Evolutionary conservation across 148 eudicot genomes (phyloP).

Genomic region (Diospyros lotus): DNA sequence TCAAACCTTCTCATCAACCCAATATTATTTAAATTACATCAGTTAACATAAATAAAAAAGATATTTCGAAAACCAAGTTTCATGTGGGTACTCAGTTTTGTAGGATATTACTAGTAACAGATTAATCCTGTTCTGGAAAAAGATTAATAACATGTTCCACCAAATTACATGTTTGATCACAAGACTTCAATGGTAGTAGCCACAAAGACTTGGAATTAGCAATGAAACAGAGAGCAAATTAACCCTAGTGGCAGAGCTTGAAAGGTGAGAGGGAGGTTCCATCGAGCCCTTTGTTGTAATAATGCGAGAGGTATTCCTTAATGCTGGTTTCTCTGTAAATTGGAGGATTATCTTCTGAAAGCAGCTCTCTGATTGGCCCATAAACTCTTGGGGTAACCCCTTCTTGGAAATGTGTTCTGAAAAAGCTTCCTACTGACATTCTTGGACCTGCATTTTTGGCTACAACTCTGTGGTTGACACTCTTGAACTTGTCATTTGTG

Average conservation of each 20-base stretch:
- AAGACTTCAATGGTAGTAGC: no score
- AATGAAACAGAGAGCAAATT: background rate
- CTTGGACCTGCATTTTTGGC: background rate
- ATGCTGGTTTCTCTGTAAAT: background rate
- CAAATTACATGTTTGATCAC: no score
- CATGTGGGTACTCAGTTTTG: no score
- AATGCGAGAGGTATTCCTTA: background rate
- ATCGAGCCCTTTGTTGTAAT: background rate
- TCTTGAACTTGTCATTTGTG: conserved; percentile 4
- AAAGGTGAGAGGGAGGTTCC: background rate
- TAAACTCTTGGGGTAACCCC: background rate
- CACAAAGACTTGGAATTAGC: no score
- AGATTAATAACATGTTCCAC: no score
- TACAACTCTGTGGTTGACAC: background rate
- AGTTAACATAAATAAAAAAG: no score
- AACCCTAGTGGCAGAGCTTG: background rate
- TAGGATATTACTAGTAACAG: no score
- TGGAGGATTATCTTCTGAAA: background rate
- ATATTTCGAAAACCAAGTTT: no score
- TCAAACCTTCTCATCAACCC: no score
- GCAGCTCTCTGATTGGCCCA: background rate
- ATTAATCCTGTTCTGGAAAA: no score
- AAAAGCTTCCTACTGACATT: background rate
- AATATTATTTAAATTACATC: no score
- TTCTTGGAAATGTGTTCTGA: background rate